Percentiles rank a stretch among this genome's conserved stretches.
These are phyloP conservation scores for Tetrahymena thermophila DNA, from an alignment of 73 alveolate genomes.

Conservation along the genomic window DNA sequence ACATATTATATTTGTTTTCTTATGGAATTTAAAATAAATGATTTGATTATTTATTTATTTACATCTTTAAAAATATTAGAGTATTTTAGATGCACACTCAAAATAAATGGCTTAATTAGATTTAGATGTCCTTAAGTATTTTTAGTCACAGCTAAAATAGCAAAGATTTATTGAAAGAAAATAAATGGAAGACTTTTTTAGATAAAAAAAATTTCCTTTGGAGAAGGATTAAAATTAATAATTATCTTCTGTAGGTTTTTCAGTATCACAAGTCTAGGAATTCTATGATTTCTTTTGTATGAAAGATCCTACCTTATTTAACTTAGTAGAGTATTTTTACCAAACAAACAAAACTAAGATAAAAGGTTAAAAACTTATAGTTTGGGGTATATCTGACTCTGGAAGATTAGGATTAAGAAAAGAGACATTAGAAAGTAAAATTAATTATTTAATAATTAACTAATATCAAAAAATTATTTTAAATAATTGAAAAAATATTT, in stretches of 20 bases:
- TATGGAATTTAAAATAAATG: neutral
- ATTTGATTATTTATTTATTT: too few species aligned
- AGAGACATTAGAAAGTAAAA: neutral
- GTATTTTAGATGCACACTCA: neutral
- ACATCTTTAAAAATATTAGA: neutral
- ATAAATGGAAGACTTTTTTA: slow-evolving; percentile 9
- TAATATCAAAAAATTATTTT: too few species aligned
- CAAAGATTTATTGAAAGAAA: slow-evolving; percentile 10
- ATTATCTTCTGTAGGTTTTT: neutral
- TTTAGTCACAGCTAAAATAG: neutral
- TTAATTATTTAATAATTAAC: too few species aligned
- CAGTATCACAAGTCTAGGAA: neutral
- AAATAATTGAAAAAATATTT: too few species aligned
- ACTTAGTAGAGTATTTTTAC: neutral
- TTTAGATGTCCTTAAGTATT: neutral
- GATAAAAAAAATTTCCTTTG: neutral
- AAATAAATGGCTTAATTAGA: neutral
- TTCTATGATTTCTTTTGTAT: neutral
- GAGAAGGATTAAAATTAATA: neutral
- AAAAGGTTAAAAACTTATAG: neutral
- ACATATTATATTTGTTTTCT: neutral
- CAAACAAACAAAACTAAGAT: neutral
- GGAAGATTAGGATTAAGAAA: neutral
- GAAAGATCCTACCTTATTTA: neutral
- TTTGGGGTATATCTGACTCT: neutral